phyloP scores from a whole-genome alignment of 176 grass and related monocot species.

The Oryza officinalis region DNA sequence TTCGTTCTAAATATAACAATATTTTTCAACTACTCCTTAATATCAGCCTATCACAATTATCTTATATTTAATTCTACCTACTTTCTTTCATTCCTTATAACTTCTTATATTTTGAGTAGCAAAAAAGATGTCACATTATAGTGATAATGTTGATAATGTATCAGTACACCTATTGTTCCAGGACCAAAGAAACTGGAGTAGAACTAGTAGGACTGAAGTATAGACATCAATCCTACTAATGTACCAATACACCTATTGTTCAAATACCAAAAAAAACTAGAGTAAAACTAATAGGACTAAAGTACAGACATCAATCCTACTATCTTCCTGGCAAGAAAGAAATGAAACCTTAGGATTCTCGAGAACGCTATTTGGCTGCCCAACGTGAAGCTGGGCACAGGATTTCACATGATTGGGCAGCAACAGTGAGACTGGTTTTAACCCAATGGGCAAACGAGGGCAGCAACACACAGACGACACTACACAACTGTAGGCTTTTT shows the following conservation, averaged over 20 bases:
- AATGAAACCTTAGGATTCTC: slow-evolving; percentile 71
- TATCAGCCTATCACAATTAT: too few relatives aligned
- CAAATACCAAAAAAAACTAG: background rate
- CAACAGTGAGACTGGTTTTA: slow-evolving; percentile 19
- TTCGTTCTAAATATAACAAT: too few relatives aligned
- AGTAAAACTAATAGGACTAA: too few relatives aligned
- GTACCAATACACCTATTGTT: too few relatives aligned
- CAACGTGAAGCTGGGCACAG: slow-evolving; percentile 32
- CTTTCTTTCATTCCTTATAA: too few relatives aligned
- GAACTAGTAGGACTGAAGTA: background rate
- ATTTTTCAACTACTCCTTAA: too few relatives aligned
- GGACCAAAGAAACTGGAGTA: background rate
- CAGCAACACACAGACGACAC: background rate
- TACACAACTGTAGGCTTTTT: slow-evolving; percentile 31
- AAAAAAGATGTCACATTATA: background rate
- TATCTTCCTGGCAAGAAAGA: background rate
- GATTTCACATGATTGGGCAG: slow-evolving; percentile 63
- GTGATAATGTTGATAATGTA: too few relatives aligned
- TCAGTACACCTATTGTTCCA: background rate
- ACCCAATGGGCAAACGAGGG: slow-evolving; percentile 40
- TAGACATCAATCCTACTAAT: background rate
- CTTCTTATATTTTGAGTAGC: background rate
- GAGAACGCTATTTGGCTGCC: slow-evolving; percentile 41
- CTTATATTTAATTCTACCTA: too few relatives aligned
- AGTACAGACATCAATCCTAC: background rate